Evolutionary conservation across 768 basidiomycete species (phyloP).

Genomic region (Melanogaster broomeanus): DNA sequence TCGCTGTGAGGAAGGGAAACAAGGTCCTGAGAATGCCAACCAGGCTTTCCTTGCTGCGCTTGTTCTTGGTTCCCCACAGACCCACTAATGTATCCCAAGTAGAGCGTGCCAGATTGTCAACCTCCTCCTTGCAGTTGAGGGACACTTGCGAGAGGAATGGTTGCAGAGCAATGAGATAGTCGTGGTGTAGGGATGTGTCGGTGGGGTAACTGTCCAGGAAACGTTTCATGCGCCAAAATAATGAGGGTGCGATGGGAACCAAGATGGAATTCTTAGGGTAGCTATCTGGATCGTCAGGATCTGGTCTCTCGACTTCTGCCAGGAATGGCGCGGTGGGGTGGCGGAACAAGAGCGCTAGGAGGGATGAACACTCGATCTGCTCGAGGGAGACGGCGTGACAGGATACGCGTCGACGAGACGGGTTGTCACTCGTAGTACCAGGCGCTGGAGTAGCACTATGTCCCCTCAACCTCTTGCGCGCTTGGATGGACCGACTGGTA

Average conservation of each 20-base stretch:
- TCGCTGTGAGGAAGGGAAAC: slow-evolving; percentile 66
- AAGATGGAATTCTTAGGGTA: slow-evolving; percentile 30
- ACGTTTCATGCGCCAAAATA: slow-evolving; percentile 59
- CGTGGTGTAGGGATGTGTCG: slow-evolving; percentile 79
- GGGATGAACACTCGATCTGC: slow-evolving; percentile 70
- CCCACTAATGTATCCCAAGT: slow-evolving; percentile 66
- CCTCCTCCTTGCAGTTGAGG: slow-evolving; percentile 65
- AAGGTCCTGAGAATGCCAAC: slow-evolving; percentile 71
- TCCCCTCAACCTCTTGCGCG: slow-evolving; percentile 28
- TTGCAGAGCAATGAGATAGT: slow-evolving; percentile 71
- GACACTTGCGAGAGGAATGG: slow-evolving; percentile 74
- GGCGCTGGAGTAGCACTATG: slow-evolving; percentile 23
- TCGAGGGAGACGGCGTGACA: slow-evolving; percentile 46
- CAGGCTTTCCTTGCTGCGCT: slow-evolving; percentile 74
- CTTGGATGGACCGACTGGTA: slow-evolving; percentile 17
- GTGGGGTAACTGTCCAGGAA: slow-evolving; percentile 67
- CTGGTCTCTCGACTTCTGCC: slow-evolving; percentile 33
- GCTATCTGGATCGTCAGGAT: slow-evolving; percentile 27
- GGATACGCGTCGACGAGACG: slow-evolving; percentile 21
- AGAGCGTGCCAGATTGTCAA: slow-evolving; percentile 58
- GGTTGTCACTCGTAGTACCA: slow-evolving; percentile 15
- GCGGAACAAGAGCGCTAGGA: slow-evolving; percentile 61
- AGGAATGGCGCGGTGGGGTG: slow-evolving; percentile 62
- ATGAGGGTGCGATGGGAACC: slow-evolving; percentile 34
- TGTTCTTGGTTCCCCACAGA: slow-evolving; percentile 82